Conservation (phyloP, 371 early-diverging fungal species). For the Mucor saturninus region DNA sequence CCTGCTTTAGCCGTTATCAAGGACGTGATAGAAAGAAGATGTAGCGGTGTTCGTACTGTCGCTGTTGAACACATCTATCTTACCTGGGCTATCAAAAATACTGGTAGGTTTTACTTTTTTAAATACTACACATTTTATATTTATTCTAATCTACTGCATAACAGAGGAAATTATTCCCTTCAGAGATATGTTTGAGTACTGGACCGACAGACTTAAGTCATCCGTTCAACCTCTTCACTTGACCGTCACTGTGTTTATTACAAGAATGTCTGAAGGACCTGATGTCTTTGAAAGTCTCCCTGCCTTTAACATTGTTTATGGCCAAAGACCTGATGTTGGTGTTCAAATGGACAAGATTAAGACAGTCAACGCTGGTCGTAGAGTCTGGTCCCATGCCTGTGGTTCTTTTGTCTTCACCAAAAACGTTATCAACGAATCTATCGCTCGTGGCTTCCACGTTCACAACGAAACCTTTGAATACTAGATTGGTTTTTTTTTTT, state of each 20-base stretch:
- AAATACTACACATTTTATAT: too few relatives aligned
- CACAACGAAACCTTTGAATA: constrained; percentile 56
- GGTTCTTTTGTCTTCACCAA: constrained; percentile 44
- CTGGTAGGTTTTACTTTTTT: too few relatives aligned
- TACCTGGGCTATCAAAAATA: constrained; percentile 40
- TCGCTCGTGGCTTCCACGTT: constrained; percentile 32
- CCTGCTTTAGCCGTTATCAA: constrained; percentile 50
- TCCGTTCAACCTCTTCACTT: constrained; percentile 33
- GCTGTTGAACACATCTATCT: constrained; percentile 45
- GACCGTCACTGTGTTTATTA: constrained; percentile 37
- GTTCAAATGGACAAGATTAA: constrained; percentile 34
- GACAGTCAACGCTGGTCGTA: constrained; percentile 11
- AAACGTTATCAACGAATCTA: constrained; percentile 34
- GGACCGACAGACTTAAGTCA: constrained; percentile 23
- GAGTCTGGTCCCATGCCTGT: constrained; percentile 46
- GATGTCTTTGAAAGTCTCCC: constrained; percentile 18
- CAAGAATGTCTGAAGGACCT: constrained; percentile 32
- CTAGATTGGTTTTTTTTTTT: constrained; percentile 6
- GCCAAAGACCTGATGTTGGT: constrained; percentile 32
- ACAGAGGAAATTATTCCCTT: constrained; percentile 39
- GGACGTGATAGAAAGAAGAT: constrained; percentile 44
- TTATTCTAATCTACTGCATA: too few relatives aligned
- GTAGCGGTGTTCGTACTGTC: constrained; percentile 43
- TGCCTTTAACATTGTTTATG: constrained; percentile 23
- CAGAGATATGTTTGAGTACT: constrained; percentile 39